Percentiles rank a stretch among this genome's conserved stretches.
Conservation (phyloP, 2,329 filamentous ascomycete genomes). For the Ophiostoma ulmi region DNA sequence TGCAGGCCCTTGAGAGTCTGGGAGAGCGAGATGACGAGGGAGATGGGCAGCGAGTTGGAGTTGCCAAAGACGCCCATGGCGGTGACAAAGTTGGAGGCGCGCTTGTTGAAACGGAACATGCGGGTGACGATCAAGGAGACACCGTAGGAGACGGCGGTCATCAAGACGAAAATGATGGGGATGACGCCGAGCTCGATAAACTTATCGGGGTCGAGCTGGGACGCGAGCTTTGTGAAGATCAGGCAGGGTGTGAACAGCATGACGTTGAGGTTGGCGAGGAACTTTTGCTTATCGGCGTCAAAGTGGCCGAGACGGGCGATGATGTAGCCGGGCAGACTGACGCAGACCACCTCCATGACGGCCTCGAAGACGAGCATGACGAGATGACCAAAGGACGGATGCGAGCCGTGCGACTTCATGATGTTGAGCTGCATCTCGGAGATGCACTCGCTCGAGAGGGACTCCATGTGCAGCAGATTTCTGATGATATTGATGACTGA, state of each 20-base stretch:
- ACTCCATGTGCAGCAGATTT: not conserved
- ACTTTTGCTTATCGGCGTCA: conserved; percentile 92
- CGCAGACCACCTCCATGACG: conserved; percentile 89
- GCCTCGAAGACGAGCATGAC: conserved; percentile 87
- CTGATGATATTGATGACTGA: too few species aligned
- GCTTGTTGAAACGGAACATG: conserved; percentile 73
- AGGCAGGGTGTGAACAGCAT: conserved; percentile 95
- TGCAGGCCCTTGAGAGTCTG: conserved; percentile 88
- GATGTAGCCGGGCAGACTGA: conserved; percentile 89
- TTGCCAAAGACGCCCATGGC: conserved; percentile 98
- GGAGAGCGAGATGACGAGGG: conserved; percentile 86
- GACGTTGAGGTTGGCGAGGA: conserved; percentile 92
- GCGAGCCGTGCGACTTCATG: conserved; percentile 45
- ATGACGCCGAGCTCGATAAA: conserved; percentile 87
- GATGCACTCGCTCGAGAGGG: conserved; percentile 20
- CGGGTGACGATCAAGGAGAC: conserved; percentile 67
- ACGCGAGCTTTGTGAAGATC: conserved; percentile 95
- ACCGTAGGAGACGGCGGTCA: conserved; percentile 79
- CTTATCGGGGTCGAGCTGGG: conserved; percentile 87
- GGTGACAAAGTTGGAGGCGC: conserved; percentile 87
- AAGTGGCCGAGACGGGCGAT: conserved; percentile 87
- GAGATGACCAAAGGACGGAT: conserved; percentile 64
- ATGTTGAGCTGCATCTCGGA: conserved; percentile 33
- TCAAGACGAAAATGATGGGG: conserved; percentile 85
- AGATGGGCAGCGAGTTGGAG: conserved; percentile 96